Evolutionary conservation across 2,329 filamentous ascomycete species (phyloP).

Genomic region (Bipolaris gigantea): DNA sequence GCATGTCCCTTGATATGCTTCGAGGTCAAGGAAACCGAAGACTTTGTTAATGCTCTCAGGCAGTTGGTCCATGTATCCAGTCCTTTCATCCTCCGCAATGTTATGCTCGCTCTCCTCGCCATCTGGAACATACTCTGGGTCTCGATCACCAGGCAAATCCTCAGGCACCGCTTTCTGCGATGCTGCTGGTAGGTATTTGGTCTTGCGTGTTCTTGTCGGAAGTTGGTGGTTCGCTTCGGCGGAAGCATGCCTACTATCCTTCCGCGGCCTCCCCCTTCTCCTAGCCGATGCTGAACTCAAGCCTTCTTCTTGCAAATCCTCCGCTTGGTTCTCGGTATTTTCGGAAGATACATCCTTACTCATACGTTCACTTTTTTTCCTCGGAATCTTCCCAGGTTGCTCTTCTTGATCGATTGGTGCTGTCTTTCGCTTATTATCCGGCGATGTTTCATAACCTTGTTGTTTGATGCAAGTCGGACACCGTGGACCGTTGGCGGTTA

Average conservation of each 20-base stretch:
- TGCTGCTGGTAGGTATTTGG: background rate
- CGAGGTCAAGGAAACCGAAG: slow-evolving; percentile 26
- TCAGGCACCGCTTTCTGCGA: background rate
- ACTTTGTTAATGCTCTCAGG: slow-evolving; percentile 17
- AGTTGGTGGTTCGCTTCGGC: background rate
- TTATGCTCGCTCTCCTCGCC: slow-evolving; percentile 2
- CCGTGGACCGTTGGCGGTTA: background rate
- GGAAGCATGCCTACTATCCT: background rate
- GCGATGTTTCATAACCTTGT: background rate
- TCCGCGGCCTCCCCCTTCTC: background rate
- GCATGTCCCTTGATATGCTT: slow-evolving; percentile 22
- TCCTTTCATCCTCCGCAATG: background rate
- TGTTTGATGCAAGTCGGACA: background rate
- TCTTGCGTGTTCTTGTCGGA: background rate
- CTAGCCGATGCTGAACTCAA: background rate
- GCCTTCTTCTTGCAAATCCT: background rate
- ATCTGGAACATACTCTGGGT: background rate
- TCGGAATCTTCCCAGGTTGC: background rate
- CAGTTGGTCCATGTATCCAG: slow-evolving; percentile 1
- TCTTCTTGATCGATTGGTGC: background rate
- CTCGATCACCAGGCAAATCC: background rate
- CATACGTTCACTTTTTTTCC: background rate
- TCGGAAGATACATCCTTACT: background rate
- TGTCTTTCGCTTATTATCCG: background rate
- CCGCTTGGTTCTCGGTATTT: too few species aligned